A percentile compares a stretch with the other conserved stretches of the same genome.
phyloP scores from a whole-genome alignment of 225 moss, liverwort and hornwort species.

The Pleurozium schreberi region DNA sequence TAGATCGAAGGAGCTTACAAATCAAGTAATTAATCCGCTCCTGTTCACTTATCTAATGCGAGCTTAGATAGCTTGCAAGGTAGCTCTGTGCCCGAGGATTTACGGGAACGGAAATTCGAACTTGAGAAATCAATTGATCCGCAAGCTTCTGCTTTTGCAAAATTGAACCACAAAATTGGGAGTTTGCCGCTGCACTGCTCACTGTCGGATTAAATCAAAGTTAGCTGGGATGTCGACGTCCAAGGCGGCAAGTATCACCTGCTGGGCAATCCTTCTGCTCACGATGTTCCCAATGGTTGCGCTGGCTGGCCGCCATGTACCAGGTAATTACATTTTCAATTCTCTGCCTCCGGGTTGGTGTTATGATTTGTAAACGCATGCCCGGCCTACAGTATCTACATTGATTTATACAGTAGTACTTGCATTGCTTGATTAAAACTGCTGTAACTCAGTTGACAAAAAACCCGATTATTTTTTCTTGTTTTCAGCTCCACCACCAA shows the following conservation, averaged over 20 bases:
- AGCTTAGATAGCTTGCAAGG: background rate
- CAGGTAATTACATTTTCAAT: background rate
- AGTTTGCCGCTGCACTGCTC: background rate
- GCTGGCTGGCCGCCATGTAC: conserved; percentile 6
- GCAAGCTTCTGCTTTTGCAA: background rate
- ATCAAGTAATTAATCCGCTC: background rate
- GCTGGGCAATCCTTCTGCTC: conserved; percentile 21
- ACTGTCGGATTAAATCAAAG: background rate
- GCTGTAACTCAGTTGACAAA: background rate
- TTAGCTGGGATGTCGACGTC: conserved; percentile 1
- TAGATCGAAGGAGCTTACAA: background rate
- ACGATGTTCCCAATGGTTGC: background rate
- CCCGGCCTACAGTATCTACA: background rate
- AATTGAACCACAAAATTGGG: background rate
- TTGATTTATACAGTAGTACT: background rate
- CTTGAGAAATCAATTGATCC: background rate
- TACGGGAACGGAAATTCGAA: background rate
- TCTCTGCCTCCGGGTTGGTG: background rate
- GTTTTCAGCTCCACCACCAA: conserved; percentile 7
- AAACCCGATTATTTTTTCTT: background rate
- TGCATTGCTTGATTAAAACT: background rate
- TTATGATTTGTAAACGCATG: background rate
- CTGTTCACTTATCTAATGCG: background rate
- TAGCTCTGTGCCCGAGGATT: too few species aligned
- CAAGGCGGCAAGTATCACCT: conserved; percentile 9